Evolutionary conservation across 139 green algal genomes (phyloP), one percentile per base, ranked within the genome.

Genomic region (Tetratostichococcus sp.): DNA sequence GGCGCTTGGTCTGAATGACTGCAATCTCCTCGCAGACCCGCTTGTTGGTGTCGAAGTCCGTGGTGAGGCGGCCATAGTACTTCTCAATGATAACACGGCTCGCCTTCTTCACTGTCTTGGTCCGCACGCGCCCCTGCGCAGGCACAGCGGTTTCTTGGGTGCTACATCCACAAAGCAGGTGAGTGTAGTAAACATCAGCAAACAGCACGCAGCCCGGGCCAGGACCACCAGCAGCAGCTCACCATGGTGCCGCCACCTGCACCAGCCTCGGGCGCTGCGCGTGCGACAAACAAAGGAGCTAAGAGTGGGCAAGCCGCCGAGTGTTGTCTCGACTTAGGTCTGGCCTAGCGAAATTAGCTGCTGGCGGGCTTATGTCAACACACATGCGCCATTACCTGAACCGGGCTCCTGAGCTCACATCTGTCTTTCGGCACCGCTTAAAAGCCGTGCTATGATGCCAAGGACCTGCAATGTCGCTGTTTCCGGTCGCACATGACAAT

Each of bases 51-150:
- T 96, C 88, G 74, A 98, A 98, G 86, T 98, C 95, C 35, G 95
- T 83, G 31, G 95, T 98, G 65, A 98, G 88, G 31, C 91, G 85
- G 79, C 87, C 88, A 86, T 99, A 99, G 86, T 99, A 99, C 92
- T 98, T 98, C 92, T 99, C 96, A 74, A 99, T 97, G 77, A 99
- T 97, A 50, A 94, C 84, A 33, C 95, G 87, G 71, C 89, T 93
- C 59, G 95, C 95, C 86, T 97, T 97, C 90, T 99, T 99, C 62
- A 99, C 94, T 66, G 96, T 99, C 90, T 99, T 99, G 65, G 96
- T 99, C 62, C 96, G 90, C 68, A 99, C 96, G 79, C 96, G 95
- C 92, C 96, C 96, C 77, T 82, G 70, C 34, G 14, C 8, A 67
- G 11, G 26, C 28, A 74, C 39, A 74, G 30, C 58, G 8, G 39